These are phyloP conservation scores for Starmera amethionina DNA, from an alignment of 805 yeast species.

Conservation along the genomic window DNA sequence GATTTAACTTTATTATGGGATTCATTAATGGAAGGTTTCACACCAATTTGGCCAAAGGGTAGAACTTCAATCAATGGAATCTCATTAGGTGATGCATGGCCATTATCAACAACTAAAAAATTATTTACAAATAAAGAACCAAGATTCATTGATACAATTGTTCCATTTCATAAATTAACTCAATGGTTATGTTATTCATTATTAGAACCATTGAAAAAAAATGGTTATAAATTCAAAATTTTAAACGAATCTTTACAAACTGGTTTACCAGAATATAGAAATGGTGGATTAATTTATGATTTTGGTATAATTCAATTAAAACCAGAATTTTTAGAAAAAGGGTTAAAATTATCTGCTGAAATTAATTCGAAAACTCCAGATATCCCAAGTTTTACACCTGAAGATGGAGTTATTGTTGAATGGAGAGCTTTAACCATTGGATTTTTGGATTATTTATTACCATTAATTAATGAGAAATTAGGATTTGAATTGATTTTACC, in stretches of 20 bases:
- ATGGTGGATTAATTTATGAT: slow-evolving; percentile 57
- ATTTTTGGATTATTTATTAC: slow-evolving; percentile 41
- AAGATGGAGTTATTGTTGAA: slow-evolving; percentile 53
- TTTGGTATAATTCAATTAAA: slow-evolving; percentile 40
- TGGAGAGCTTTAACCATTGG: slow-evolving; percentile 60
- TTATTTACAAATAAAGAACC: slow-evolving; percentile 8
- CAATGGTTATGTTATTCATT: slow-evolving; percentile 62
- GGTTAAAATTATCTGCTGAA: slow-evolving; percentile 25
- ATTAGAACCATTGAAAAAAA: slow-evolving; percentile 38
- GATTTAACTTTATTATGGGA: slow-evolving; percentile 43
- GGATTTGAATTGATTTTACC: slow-evolving; percentile 34
- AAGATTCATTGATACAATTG: slow-evolving; percentile 29
- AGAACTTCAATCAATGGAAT: slow-evolving; percentile 40
- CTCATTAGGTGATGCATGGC: slow-evolving; percentile 58
- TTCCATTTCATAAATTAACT: slow-evolving; percentile 56
- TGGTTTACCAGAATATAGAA: slow-evolving; percentile 78
- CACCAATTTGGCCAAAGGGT: slow-evolving; percentile 54
- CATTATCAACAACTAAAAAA: slow-evolving; percentile 24
- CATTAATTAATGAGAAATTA: slow-evolving; percentile 38
- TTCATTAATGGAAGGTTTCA: slow-evolving; percentile 44
- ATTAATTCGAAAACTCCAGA: slow-evolving; percentile 17
- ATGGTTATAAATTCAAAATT: slow-evolving; percentile 44
- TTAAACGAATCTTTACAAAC: slow-evolving; percentile 75
- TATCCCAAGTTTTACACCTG: slow-evolving; percentile 42
- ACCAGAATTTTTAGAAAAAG: slow-evolving; percentile 26